Percentiles rank a stretch among this genome's conserved stretches.
Evolutionary conservation across 169 alveolate species (phyloP).

Genomic region (Miamiensis avidus): DNA sequence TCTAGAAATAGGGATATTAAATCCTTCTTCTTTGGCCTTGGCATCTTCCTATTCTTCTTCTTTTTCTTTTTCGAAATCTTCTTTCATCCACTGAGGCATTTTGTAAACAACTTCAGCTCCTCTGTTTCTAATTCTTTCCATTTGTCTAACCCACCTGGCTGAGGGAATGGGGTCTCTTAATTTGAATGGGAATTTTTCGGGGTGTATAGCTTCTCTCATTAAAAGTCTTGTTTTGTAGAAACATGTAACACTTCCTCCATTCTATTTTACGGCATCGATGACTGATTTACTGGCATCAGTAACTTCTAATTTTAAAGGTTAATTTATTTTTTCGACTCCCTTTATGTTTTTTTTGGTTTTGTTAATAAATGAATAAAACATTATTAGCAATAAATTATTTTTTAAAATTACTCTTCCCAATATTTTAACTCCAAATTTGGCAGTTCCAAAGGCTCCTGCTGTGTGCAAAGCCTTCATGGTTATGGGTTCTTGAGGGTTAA

Average conservation of each 20-base stretch:
- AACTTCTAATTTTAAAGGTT: slow-evolving; percentile 65
- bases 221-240: slow-evolving; percentile 55
- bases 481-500: slow-evolving; percentile 62
- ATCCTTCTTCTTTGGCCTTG: slow-evolving; percentile 16
- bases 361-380: background rate
- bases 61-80: slow-evolving; percentile 6
- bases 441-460: slow-evolving; percentile 62
- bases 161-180: slow-evolving; percentile 71
- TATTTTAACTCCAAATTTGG: slow-evolving; percentile 69
- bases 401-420: slow-evolving; percentile 62
- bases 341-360: background rate
- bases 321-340: slow-evolving; percentile 27
- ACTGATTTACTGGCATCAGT: slow-evolving; percentile 66
- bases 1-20: slow-evolving; percentile 27
- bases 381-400: background rate
- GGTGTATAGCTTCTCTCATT: slow-evolving; percentile 57
- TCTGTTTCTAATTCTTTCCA: slow-evolving; percentile 56
- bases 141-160: slow-evolving; percentile 49
- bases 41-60: slow-evolving; percentile 34
- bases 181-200: slow-evolving; percentile 61
- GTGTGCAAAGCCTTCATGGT: slow-evolving; percentile 66
- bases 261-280: slow-evolving; percentile 57
- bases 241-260: slow-evolving; percentile 67
- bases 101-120: slow-evolving; percentile 71
- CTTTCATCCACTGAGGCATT: slow-evolving; percentile 71